Conservation (phyloP, 2,329 filamentous ascomycete species). For the Penicillium vulpinum region DNA sequence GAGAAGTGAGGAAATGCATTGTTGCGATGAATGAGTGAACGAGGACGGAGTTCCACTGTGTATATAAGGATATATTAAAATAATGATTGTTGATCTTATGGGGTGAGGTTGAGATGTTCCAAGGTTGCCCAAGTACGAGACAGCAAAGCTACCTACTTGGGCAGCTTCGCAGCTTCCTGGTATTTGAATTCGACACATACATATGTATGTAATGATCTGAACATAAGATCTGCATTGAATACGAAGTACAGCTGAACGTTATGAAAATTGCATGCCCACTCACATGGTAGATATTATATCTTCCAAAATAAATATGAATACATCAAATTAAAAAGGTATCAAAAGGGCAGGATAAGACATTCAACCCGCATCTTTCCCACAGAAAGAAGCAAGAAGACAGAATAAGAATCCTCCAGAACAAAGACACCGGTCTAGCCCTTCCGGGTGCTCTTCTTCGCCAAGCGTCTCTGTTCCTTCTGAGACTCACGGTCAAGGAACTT, state of each 20-base stretch:
- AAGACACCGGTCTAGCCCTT: slow-evolving; percentile 41
- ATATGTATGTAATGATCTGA: background rate
- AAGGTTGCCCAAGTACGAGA: background rate
- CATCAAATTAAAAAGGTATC: slow-evolving; percentile 24
- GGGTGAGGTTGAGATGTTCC: background rate
- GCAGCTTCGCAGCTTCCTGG: background rate
- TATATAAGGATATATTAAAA: background rate
- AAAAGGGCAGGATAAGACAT: slow-evolving; percentile 25
- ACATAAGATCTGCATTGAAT: background rate
- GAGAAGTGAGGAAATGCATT: background rate
- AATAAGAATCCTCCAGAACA: slow-evolving; percentile 10
- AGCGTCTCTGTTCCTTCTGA: slow-evolving; percentile 67
- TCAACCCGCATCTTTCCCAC: slow-evolving; percentile 3
- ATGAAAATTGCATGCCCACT: slow-evolving; percentile 5
- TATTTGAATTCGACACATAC: background rate
- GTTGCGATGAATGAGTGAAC: background rate
- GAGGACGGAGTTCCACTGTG: background rate
- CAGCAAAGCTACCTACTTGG: background rate
- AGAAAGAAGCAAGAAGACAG: slow-evolving; percentile 12
- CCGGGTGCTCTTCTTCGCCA: slow-evolving; percentile 63
- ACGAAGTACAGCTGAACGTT: background rate
- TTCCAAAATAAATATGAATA: slow-evolving; percentile 20
- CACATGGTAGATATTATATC: background rate
- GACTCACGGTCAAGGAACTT: slow-evolving; percentile 80
- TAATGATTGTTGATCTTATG: background rate